Evolutionary conservation across 106 monocot genomes (phyloP).

Genomic region (Allium sativum): DNA sequence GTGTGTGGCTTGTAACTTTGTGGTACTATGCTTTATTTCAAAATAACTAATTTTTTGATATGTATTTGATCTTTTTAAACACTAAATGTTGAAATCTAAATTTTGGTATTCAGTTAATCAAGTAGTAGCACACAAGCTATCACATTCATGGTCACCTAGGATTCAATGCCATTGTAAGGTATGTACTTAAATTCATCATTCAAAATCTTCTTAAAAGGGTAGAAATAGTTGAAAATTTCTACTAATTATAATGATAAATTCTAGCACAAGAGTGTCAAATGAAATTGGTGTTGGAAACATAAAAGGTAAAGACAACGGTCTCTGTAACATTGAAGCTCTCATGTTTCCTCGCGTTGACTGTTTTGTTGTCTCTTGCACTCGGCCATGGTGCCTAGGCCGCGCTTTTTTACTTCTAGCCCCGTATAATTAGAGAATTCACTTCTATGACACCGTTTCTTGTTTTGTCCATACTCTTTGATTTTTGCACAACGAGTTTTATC

Average conservation of each 20-base stretch:
- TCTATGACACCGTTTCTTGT: constrained; percentile 54
- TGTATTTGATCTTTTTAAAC: too few species aligned
- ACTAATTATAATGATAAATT: neutral
- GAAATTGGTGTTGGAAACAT: constrained; percentile 64
- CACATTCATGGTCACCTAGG: constrained; percentile 56
- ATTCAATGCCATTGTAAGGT: constrained; percentile 77
- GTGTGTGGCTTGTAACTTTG: constrained; percentile 70
- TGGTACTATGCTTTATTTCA: constrained; percentile 29
- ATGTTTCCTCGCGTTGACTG: constrained; percentile 21
- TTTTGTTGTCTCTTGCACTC: constrained; percentile 29
- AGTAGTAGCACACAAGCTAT: constrained; percentile 71
- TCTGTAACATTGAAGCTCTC: constrained; percentile 57
- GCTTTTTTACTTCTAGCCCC: constrained; percentile 41
- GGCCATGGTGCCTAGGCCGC: constrained; percentile 55
- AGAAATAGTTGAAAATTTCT: too few species aligned
- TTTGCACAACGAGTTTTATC: constrained; percentile 75
- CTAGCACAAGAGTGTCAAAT: constrained; percentile 78
- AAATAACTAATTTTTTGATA: too few species aligned
- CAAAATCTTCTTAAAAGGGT: too few species aligned
- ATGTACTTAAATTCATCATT: neutral
- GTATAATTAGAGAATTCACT: constrained; percentile 33
- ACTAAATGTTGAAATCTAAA: too few species aligned
- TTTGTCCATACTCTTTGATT: constrained; percentile 60
- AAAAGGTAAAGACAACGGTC: constrained; percentile 53
- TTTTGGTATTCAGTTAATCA: neutral